Conservation (phyloP, 495 filamentous ascomycete genomes). For the Cetradonia linearis region DNA sequence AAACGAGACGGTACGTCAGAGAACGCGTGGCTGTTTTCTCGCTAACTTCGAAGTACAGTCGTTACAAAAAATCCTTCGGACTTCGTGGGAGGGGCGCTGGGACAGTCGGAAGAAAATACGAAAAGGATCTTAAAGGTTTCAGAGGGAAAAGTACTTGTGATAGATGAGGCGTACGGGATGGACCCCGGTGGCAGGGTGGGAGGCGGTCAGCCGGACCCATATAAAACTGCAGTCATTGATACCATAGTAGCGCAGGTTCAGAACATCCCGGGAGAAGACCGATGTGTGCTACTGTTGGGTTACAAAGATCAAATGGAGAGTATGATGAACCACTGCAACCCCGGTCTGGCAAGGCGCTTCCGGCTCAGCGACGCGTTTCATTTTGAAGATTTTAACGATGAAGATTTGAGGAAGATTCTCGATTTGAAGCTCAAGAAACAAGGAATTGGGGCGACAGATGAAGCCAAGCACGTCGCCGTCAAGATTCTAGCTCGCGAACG, state of each 20-base stretch:
- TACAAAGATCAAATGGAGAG: slow-evolving; percentile 66
- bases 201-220: slow-evolving; percentile 39
- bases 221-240: slow-evolving; percentile 56
- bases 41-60: slow-evolving; percentile 30
- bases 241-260: slow-evolving; percentile 82
- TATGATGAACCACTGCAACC: slow-evolving; percentile 77
- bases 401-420: slow-evolving; percentile 48
- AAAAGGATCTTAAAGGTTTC: slow-evolving; percentile 59
- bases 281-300: slow-evolving; percentile 66
- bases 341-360: slow-evolving; percentile 58
- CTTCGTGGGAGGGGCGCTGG: slow-evolving; percentile 54
- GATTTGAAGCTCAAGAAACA: slow-evolving; percentile 45
- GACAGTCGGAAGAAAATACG: slow-evolving; percentile 58
- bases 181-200: slow-evolving; percentile 27
- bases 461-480: slow-evolving; percentile 34
- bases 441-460: slow-evolving; percentile 34
- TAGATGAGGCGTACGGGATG: slow-evolving; percentile 64
- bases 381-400: slow-evolving; percentile 60
- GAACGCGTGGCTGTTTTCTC: slow-evolving; percentile 5
- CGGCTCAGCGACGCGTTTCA: slow-evolving; percentile 51
- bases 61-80: slow-evolving; percentile 63
- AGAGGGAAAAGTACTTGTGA: slow-evolving; percentile 63
- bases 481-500: slow-evolving; percentile 35
- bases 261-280: slow-evolving; percentile 63
- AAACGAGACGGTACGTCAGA: slow-evolving; percentile 38